Evolutionary conservation across 768 basidiomycete genomes (phyloP), one percentile per base, ranked within the genome.

Genomic region (Suillus occidentalis): DNA sequence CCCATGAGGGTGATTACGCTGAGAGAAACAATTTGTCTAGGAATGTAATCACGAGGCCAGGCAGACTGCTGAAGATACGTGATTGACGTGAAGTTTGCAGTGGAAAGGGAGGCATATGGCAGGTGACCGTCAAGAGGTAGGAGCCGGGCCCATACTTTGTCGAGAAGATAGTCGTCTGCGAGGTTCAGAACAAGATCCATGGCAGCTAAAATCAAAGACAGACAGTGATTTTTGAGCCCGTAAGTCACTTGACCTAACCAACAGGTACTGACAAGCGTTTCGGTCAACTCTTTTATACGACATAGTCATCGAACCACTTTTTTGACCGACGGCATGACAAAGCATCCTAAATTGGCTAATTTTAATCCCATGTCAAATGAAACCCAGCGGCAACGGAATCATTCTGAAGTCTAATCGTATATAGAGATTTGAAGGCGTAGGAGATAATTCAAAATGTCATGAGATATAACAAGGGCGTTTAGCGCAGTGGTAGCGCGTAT

Each of bases 171-270:
- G 39, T 89, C 84, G 79, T 98, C 95, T 49, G 82, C 82, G 67
- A 89, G 55, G 67, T 81, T 65, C 58, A 98, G 87, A n/a, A 95
- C 80, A 74, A 92, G 75, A 81, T 98, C 96, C 96, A 98, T 98
- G 66, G 42, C 45, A 43, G 18, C n/a, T 20, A 47, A 40, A 59
- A 40, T 28, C 36, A 39, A 58, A n/a, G 12, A n/a, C 34, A 36
- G 3, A 36, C 34, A 5, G 16, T 4, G 4, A 31, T 31, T 28
- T 45, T 31, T 18, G 3, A 6, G 31, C 14, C 5, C 13, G n/a
- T 4, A 22, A 8, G 34, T 22, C 14, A 37, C 34, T 65, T 57
- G 20, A 53, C 42, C 62, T 39, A 39, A 25, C 22, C 10, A 60
- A 56, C 25, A 42, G 34, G 50, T 28, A n/a, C 25, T 13, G 45